Percentiles rank a stretch among this genome's conserved stretches.
These are phyloP conservation scores for Cinnamomum chago DNA, from an alignment of 164 flowering plant species.

Conservation along the genomic window DNA sequence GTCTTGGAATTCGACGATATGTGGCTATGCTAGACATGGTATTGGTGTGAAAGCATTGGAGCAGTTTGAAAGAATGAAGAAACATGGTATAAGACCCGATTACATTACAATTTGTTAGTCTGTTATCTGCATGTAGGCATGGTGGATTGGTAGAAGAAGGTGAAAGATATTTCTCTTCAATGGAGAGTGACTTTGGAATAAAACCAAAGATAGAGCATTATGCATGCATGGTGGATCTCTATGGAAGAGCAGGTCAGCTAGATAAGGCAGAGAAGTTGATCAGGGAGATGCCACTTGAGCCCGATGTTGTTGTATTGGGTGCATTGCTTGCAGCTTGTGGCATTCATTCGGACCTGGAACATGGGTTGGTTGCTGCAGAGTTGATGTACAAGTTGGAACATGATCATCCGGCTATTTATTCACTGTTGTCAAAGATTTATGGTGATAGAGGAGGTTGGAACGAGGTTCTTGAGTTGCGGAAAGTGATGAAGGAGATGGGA, in stretches of 20 bases:
- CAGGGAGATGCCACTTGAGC: constrained; percentile 46
- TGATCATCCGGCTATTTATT: constrained; percentile 46
- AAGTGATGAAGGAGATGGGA: constrained; percentile 27
- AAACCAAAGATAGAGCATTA: constrained; percentile 44
- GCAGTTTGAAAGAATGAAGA: constrained; percentile 41
- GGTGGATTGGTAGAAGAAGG: constrained; percentile 53
- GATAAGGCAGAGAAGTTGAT: constrained; percentile 47
- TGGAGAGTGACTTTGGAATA: constrained; percentile 37
- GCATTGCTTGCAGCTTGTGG: constrained; percentile 63
- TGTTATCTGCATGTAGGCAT: constrained; percentile 55
- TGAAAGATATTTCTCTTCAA: constrained; percentile 31
- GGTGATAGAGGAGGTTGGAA: constrained; percentile 46
- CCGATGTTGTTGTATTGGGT: constrained; percentile 61
- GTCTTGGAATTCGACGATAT: constrained; percentile 58
- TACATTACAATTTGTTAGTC: constrained; percentile 37
- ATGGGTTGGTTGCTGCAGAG: constrained; percentile 41
- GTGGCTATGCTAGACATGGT: constrained; percentile 59
- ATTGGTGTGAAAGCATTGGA: constrained; percentile 39
- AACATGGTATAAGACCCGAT: constrained; percentile 36
- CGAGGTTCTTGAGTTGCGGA: constrained; percentile 31
- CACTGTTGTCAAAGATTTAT: constrained; percentile 41
- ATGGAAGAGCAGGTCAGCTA: constrained; percentile 51
- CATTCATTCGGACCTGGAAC: constrained; percentile 45
- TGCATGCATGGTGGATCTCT: constrained; percentile 64
- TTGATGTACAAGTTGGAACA: constrained; percentile 32